Evolutionary conservation across 2,329 filamentous ascomycete genomes (phyloP).

Genomic region (Hirsutella rhossiliensis): DNA sequence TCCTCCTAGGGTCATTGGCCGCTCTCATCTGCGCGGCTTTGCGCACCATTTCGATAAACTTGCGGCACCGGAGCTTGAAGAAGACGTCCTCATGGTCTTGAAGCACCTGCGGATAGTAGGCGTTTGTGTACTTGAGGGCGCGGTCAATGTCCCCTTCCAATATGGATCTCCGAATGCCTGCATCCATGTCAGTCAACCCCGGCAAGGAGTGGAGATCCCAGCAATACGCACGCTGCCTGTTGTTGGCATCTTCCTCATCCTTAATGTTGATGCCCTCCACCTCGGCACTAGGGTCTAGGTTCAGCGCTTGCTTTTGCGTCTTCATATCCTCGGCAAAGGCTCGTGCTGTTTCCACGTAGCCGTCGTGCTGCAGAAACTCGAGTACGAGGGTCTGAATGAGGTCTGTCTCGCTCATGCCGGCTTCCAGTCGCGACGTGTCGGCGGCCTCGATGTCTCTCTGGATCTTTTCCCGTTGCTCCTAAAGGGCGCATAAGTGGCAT

Average conservation of each 20-base stretch:
- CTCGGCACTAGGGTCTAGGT: conserved; percentile 39
- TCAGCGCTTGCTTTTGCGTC: conserved; percentile 59
- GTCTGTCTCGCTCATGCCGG: conserved; percentile 57
- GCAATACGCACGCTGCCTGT: conserved; percentile 64
- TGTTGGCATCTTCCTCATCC: conserved; percentile 77
- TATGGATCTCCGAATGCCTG: conserved; percentile 77
- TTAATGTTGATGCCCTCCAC: conserved; percentile 52
- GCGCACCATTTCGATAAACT: conserved; percentile 91
- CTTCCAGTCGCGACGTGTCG: conserved; percentile 48
- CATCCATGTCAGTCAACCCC: conserved; percentile 5
- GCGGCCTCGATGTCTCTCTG: conserved; percentile 45
- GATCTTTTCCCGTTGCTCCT: conserved; percentile 51
- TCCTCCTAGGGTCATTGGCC: conserved; percentile 29
- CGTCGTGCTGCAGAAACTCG: conserved; percentile 88
- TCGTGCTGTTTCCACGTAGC: conserved; percentile 84
- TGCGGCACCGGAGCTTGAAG: conserved; percentile 78
- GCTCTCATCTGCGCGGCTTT: conserved; percentile 54
- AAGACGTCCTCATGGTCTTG: conserved; percentile 71
- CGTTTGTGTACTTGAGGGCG: conserved; percentile 69
- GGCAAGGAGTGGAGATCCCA: not conserved
- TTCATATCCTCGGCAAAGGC: conserved; percentile 78
- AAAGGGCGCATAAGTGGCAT: conserved; percentile 7
- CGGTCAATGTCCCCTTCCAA: conserved; percentile 86
- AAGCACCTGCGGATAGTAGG: conserved; percentile 71
- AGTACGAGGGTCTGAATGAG: conserved; percentile 71